phyloP scores from a whole-genome alignment of 2,329 filamentous ascomycete species.

The Cadophora luteo-olivacea region DNA sequence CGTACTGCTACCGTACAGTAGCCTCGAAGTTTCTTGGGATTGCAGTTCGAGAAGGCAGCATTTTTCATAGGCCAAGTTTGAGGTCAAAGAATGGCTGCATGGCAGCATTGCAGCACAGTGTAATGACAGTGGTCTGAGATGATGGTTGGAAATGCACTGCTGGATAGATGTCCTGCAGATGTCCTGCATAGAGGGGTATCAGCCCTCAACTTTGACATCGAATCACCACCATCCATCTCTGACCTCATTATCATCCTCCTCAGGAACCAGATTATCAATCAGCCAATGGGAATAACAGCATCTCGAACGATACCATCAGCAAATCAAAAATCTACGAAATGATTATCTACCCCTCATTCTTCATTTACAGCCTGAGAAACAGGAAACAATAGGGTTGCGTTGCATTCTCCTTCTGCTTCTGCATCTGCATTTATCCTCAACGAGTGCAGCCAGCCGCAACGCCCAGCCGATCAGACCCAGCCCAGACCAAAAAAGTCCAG shows the following conservation, averaged over 20 bases:
- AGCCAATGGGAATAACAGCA: background rate
- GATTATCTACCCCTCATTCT: background rate
- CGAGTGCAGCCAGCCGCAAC: slow-evolving; percentile 11
- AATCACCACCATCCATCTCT: background rate
- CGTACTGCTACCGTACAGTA: background rate
- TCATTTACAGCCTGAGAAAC: background rate
- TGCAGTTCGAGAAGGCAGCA: background rate
- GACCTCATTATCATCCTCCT: background rate
- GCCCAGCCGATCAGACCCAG: slow-evolving; percentile 7
- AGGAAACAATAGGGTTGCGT: background rate
- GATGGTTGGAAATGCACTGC: background rate
- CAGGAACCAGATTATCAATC: slow-evolving; percentile 15
- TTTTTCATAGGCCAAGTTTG: slow-evolving; percentile 5
- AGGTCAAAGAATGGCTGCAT: background rate
- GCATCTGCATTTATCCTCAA: slow-evolving; percentile 12
- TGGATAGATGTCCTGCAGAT: slow-evolving; percentile 6
- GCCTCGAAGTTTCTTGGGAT: background rate
- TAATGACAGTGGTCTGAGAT: background rate
- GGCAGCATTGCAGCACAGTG: background rate
- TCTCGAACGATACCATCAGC: background rate
- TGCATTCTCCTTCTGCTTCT: slow-evolving; percentile 9
- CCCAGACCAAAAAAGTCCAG: background rate
- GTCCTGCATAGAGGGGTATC: slow-evolving; percentile 14
- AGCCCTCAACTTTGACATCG: slow-evolving; percentile 7
- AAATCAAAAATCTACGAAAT: background rate